Evolutionary conservation across 179 eudicot species (phyloP), one percentile per base, ranked within the genome.

Genomic region (Nepenthes alata): DNA sequence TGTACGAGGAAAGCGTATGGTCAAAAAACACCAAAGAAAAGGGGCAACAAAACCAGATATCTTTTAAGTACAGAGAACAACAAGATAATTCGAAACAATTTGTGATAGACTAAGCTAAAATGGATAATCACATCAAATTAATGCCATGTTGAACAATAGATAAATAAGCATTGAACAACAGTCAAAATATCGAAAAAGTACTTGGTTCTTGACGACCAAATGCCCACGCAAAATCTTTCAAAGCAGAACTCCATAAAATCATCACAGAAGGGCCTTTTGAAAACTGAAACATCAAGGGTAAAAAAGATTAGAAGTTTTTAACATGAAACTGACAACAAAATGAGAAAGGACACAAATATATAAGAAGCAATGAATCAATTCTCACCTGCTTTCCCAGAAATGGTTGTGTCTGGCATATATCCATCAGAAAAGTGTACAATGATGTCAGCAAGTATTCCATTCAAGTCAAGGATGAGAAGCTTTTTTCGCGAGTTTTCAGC

Each of bases 391-490:
- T 84, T 86, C 67, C 62, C 55, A 11, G 81, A 72, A 53, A 86
- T 66, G 14, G 13, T 67, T 57, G 64, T 59, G 65, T 86, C 81
- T 16, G 88, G 82, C 57, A 55, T 67, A 55, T 38, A 75, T 35
- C 60, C 63, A 41, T 56, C 60, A 58, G 70, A 62, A 44, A 63
- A 75, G 37, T 55, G 25, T 0, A 66, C 35, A 64, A 76, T 79
- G 70, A 89, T 74, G 68, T 89, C 86, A 45, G 74, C 89, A 73
- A 89, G 80, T 41, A 89, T 36, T 44, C 96, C 96, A 78, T 89
- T 89, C 59, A 89, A 70, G 73, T 89, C 96, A 55, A 89, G 89
- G 47, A 89, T 83, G 53, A 89, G 84, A 78, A 89, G 96, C 75
- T 82, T 89, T 70, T 61, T 82, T 67, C 61, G 65, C 2, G 58